Evolutionary conservation across 345 rosid genomes (phyloP).

Genomic region (Gossypium australe): DNA sequence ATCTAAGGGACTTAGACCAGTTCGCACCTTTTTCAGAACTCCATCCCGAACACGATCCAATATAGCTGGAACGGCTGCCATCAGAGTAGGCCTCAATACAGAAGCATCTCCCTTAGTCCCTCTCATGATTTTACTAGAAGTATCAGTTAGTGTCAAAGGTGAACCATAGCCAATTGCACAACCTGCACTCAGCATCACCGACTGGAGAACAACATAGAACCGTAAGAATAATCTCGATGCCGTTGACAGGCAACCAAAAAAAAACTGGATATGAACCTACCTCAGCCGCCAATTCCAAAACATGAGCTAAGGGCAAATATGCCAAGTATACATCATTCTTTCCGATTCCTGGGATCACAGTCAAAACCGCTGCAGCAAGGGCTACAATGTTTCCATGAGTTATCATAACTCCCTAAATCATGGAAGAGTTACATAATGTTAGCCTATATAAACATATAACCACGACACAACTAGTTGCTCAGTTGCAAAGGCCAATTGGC

Average conservation of each 20-base stretch:
- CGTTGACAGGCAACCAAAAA: constrained; percentile 2
- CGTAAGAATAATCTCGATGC: constrained; percentile 17
- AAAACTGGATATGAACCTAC: constrained; percentile 24
- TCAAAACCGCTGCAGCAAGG: constrained; percentile 74
- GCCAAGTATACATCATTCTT: constrained; percentile 59
- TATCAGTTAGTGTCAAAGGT: constrained; percentile 73
- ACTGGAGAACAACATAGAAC: constrained; percentile 41
- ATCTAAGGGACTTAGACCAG: not conserved
- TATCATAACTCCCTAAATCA: constrained; percentile 83
- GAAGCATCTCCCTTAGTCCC: constrained; percentile 95
- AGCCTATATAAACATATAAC: constrained; percentile 9
- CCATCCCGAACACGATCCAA: constrained; percentile 83
- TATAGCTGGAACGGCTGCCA: constrained; percentile 90
- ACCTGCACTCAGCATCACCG: constrained; percentile 58
- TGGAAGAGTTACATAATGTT: constrained; percentile 21
- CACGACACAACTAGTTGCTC: not conserved
- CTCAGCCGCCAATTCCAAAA: constrained; percentile 92
- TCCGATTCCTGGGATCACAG: constrained; percentile 53
- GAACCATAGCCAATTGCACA: constrained; percentile 86
- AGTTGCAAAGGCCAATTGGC: not conserved
- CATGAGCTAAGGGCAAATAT: constrained; percentile 93
- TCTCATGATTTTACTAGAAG: constrained; percentile 71
- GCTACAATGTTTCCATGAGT: constrained; percentile 80
- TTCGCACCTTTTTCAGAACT: constrained; percentile 63
- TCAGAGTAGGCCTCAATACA: constrained; percentile 64